phyloP scores from a whole-genome alignment of 1,139 yeast genomes.

The Tardiomyces blankii region DNA sequence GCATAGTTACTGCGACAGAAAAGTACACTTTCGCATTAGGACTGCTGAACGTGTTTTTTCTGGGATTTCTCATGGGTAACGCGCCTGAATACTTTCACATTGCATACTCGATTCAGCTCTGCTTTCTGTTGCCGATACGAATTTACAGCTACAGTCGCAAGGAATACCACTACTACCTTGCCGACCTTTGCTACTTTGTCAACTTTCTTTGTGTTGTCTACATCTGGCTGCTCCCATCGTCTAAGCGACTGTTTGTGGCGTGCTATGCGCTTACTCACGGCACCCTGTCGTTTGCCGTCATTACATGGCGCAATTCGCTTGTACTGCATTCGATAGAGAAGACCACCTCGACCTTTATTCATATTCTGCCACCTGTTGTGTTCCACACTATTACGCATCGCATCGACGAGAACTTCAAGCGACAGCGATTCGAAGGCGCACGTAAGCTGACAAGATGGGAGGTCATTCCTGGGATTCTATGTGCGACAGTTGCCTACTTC shows the following conservation, averaged over 20 bases:
- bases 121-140: constrained; percentile 70
- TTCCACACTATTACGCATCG: constrained; percentile 84
- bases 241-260: constrained; percentile 60
- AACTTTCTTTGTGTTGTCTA: constrained; percentile 57
- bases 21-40: constrained; percentile 74
- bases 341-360: constrained; percentile 87
- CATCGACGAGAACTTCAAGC: constrained; percentile 44
- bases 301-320: constrained; percentile 90
- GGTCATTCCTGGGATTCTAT: constrained; percentile 56
- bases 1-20: constrained; percentile 49
- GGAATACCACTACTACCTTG: constrained; percentile 76
- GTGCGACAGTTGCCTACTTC: constrained; percentile 77
- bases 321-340: constrained; percentile 89
- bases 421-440: constrained; percentile 69
- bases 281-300: constrained; percentile 84
- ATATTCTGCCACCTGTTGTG: constrained; percentile 80
- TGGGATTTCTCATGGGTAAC: constrained; percentile 71
- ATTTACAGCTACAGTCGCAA: constrained; percentile 71
- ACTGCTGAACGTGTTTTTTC: constrained; percentile 51
- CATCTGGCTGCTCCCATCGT: constrained; percentile 74
- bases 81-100: constrained; percentile 69
- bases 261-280: constrained; percentile 86
- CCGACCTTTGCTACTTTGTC: constrained; percentile 90
- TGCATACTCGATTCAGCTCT: constrained; percentile 54
- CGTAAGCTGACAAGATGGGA: constrained; percentile 57